Percentiles rank a stretch among this genome's conserved stretches.
These are phyloP conservation scores for Fusarium camptoceras DNA, from an alignment of 2,329 filamentous ascomycete genomes.

Conservation along the genomic window DNA sequence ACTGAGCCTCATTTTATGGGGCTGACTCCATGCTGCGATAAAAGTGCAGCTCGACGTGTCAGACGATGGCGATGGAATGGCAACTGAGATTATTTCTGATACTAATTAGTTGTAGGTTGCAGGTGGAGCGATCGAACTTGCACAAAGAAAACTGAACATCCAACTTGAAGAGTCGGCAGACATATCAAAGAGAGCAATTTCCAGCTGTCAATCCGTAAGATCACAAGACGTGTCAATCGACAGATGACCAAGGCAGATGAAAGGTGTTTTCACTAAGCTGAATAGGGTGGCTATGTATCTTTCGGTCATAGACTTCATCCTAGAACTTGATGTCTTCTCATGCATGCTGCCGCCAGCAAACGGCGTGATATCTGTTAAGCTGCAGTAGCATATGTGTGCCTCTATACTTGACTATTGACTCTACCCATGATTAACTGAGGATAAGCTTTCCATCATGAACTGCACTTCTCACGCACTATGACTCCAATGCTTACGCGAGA, in stretches of 20 bases:
- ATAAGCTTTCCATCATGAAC: too few relatives aligned
- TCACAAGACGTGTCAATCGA: not conserved
- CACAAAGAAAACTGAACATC: not conserved
- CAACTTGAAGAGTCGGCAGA: not conserved
- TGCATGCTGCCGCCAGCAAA: not conserved
- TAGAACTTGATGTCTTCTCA: not conserved
- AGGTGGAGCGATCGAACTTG: not conserved
- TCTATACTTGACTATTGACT: too few relatives aligned
- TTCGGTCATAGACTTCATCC: not conserved
- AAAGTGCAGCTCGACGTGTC: constrained; percentile 17
- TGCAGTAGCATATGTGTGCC: not conserved
- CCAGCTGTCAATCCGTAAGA: not conserved
- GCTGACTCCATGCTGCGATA: not conserved
- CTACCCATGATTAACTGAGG: too few relatives aligned
- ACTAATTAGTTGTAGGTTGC: not conserved
- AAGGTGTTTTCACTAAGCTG: not conserved
- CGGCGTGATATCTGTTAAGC: not conserved
- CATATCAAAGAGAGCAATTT: not conserved
- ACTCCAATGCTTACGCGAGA: too few relatives aligned
- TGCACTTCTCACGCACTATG: too few relatives aligned
- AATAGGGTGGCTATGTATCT: not conserved
- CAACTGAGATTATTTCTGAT: not conserved
- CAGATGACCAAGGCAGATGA: not conserved
- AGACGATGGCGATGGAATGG: not conserved
- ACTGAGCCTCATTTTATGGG: not conserved